A percentile compares a stretch with the other conserved stretches of the same genome.
phyloP scores from a whole-genome alignment of 2,329 filamentous ascomycete species.

The Claviceps purpurea region DNA sequence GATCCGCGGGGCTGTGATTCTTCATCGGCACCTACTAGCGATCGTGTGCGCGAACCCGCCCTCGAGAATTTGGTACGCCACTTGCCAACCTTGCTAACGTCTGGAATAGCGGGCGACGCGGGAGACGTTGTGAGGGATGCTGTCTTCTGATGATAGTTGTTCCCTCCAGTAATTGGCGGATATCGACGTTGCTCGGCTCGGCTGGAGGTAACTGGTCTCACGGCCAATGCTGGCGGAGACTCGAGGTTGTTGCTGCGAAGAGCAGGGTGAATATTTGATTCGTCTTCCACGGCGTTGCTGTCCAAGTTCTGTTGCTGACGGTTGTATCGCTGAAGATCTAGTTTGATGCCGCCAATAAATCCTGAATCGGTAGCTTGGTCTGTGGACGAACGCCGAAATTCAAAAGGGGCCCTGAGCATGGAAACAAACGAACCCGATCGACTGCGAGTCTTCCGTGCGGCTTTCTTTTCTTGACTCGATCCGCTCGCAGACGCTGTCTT shows the following conservation, averaged over 20 bases:
- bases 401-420: constrained; percentile 21
- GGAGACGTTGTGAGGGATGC: constrained; percentile 16
- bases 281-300: constrained; percentile 12
- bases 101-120: constrained; percentile 16
- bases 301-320: constrained; percentile 17
- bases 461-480: constrained; percentile 10
- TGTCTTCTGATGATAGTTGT: constrained; percentile 11
- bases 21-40: neutral
- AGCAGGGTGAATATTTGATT: constrained; percentile 21
- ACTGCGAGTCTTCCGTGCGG: constrained; percentile 14
- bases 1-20: neutral
- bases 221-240: constrained; percentile 11
- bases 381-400: constrained; percentile 19
- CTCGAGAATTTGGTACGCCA: constrained; percentile 17
- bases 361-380: constrained; percentile 18
- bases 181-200: constrained; percentile 19
- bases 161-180: constrained; percentile 24
- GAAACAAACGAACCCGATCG: constrained; percentile 25
- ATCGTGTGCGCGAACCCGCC: constrained; percentile 1
- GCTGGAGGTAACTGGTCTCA: constrained; percentile 4
- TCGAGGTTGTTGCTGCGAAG: constrained; percentile 16
- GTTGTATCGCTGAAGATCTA: constrained; percentile 24
- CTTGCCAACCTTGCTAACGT: constrained; percentile 19
- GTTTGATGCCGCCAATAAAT: constrained; percentile 29
- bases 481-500: constrained; percentile 5